Conservation (phyloP, 1,284 basidiomycete species). For the Schizopora paradoxa region DNA sequence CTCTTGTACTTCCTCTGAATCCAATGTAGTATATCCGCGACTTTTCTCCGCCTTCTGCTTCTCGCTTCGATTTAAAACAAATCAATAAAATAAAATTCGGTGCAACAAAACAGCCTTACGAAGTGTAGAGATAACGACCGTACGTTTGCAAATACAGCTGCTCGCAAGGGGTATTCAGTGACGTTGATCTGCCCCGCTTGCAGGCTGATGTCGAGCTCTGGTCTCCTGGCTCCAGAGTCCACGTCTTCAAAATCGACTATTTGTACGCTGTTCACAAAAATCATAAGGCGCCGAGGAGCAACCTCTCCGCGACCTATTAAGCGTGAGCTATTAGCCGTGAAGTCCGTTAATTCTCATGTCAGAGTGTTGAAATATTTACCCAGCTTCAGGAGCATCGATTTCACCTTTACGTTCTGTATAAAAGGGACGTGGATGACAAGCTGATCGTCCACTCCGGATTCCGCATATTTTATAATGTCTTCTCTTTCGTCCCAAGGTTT, state of each 20-base stretch:
- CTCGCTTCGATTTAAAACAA: constrained; percentile 39
- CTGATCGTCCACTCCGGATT: constrained; percentile 78
- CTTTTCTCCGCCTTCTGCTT: constrained; percentile 56
- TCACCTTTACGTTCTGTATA: constrained; percentile 67
- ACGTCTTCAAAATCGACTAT: constrained; percentile 74
- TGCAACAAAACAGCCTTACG: constrained; percentile 41
- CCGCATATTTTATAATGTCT: constrained; percentile 55
- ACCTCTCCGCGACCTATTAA: constrained; percentile 60
- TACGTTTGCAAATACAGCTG: constrained; percentile 70
- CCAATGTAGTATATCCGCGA: constrained; percentile 73
- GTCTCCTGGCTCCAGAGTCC: constrained; percentile 49
- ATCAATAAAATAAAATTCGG: background rate
- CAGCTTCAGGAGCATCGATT: constrained; percentile 66
- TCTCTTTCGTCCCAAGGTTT: constrained; percentile 79
- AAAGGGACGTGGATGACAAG: constrained; percentile 80
- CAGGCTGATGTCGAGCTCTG: constrained; percentile 67
- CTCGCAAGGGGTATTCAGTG: constrained; percentile 71
- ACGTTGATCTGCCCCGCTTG: constrained; percentile 61
- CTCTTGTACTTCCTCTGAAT: constrained; percentile 68
- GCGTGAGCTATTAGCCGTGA: constrained; percentile 15
- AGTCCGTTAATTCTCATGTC: background rate
- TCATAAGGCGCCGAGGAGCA: constrained; percentile 58
- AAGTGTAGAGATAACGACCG: constrained; percentile 72
- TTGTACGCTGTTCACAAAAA: constrained; percentile 64
- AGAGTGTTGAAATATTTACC: constrained; percentile 39